Percentiles rank a stretch among this genome's conserved stretches.
phyloP scores from a whole-genome alignment of 768 basidiomycete genomes.

The Rossbeevera mucosa region DNA sequence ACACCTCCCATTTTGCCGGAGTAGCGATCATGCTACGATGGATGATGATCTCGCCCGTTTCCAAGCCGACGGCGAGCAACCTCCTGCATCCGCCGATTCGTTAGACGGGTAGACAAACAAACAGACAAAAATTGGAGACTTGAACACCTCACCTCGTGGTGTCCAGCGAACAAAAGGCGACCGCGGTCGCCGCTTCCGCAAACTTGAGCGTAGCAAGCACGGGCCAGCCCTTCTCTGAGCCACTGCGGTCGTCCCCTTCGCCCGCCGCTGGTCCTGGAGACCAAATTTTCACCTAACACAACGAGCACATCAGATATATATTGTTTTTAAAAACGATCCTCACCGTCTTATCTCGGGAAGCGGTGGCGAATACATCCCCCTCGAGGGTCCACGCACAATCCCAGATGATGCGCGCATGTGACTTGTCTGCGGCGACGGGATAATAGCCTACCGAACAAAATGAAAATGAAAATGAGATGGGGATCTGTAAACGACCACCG shows the following conservation, averaged over 20 bases:
- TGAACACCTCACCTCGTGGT: slow-evolving; percentile 34
- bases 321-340: slow-evolving; percentile 20
- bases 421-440: slow-evolving; percentile 67
- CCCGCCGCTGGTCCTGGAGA: slow-evolving; percentile 29
- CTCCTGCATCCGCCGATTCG: slow-evolving; percentile 34
- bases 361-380: slow-evolving; percentile 82
- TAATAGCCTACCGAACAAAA: slow-evolving; percentile 45
- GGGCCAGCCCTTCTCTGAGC: slow-evolving; percentile 42
- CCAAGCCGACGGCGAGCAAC: slow-evolving; percentile 76
- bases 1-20: slow-evolving; percentile 44
- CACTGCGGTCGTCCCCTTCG: slow-evolving; percentile 11
- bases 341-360: slow-evolving; percentile 92
- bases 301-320: not conserved
- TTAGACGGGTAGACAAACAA: no score
- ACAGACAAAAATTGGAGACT: slow-evolving; percentile 14
- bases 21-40: slow-evolving; percentile 39
- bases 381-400: slow-evolving; percentile 85
- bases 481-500: not conserved
- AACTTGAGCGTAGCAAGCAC: slow-evolving; percentile 59
- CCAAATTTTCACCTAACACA: slow-evolving; percentile 81
- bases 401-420: slow-evolving; percentile 93
- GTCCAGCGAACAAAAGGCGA: slow-evolving; percentile 52
- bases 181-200: slow-evolving; percentile 76
- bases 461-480: not conserved
- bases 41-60: slow-evolving; percentile 71